Conservation (phyloP, 495 filamentous ascomycete species). For the Trichoderma asperelloides region DNA sequence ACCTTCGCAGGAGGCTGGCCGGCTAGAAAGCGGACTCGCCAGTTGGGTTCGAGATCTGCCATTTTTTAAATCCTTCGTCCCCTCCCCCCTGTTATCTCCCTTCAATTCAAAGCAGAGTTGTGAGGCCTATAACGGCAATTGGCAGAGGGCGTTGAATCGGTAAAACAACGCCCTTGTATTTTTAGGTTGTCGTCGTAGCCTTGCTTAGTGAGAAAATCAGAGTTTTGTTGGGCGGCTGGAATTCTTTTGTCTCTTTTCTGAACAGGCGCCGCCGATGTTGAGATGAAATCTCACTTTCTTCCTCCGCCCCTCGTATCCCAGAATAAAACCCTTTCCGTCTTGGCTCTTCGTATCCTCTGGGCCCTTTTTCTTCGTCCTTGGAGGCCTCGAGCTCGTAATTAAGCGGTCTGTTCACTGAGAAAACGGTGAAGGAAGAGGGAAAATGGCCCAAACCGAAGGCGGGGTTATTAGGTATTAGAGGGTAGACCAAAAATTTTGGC, state of each 20-base stretch:
- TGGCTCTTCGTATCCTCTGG: no score
- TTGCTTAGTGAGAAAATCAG: background rate
- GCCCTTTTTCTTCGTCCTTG: background rate
- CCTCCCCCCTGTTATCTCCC: background rate
- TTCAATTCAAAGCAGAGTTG: background rate
- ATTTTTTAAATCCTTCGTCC: background rate
- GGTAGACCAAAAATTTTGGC: background rate
- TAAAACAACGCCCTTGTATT: background rate
- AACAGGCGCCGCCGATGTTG: no score
- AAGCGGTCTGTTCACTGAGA: background rate
- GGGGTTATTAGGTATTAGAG: background rate
- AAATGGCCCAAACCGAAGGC: background rate
- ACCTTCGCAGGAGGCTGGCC: slow-evolving; percentile 33
- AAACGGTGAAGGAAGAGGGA: slow-evolving; percentile 6
- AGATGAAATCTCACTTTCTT: background rate
- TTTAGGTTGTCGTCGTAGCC: background rate
- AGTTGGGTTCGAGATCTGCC: slow-evolving; percentile 20
- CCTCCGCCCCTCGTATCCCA: background rate
- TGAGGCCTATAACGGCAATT: background rate
- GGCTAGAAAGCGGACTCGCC: slow-evolving; percentile 23
- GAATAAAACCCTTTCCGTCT: no score
- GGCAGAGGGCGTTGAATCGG: background rate
- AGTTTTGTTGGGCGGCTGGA: background rate
- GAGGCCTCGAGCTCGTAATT: background rate
- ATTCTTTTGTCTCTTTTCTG: no score